Evolutionary conservation across 345 rosid genomes (phyloP).

Genomic region (Arabidopsis thaliana): TAIR10.1 NC_003074.8:4400501-4401000

Average conservation of each 20-base stretch:
- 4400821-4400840: background rate
- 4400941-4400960: constrained; percentile 19
- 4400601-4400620: background rate
- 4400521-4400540: background rate
- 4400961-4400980: background rate
- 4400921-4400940: constrained; percentile 18
- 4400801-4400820: background rate
- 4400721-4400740: background rate
- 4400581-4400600: background rate
- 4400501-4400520: background rate
- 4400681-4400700: constrained; percentile 2
- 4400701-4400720: background rate
- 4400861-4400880: background rate
- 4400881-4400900: constrained; percentile 10
- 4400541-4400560: background rate
- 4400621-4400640: background rate
- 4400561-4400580: background rate
- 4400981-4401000: background rate
- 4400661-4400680: background rate
- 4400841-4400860: background rate
- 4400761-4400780: background rate
- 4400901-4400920: constrained; percentile 11
- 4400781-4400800: background rate
- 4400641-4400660: background rate
- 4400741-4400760: background rate